These are phyloP conservation scores for Picochlorum sp. DNA, from an alignment of 139 green algal species.

Conservation along the genomic window DNA sequence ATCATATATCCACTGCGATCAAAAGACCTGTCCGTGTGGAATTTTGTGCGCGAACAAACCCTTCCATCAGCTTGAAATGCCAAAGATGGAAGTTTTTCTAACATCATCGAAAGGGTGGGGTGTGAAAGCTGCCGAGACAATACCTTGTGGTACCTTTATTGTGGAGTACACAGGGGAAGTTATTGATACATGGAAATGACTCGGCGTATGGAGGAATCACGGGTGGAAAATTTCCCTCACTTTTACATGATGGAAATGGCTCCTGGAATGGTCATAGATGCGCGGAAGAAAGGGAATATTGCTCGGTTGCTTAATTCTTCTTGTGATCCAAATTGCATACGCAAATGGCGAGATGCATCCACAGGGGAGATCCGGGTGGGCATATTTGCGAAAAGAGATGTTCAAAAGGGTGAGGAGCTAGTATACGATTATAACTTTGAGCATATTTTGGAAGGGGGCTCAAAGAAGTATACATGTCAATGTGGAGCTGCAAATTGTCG, in stretches of 20 bases:
- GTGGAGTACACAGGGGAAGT: conserved; percentile 80
- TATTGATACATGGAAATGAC: conserved; percentile 43
- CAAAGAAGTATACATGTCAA: conserved; percentile 46
- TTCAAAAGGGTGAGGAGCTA: conserved; percentile 66
- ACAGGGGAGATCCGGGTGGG: conserved; percentile 46
- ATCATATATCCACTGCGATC: conserved; percentile 68
- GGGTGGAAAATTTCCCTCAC: conserved; percentile 42
- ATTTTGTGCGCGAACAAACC: conserved; percentile 65
- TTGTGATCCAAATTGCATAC: conserved; percentile 84
- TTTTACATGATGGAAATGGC: conserved; percentile 87
- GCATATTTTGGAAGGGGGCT: conserved; percentile 22
- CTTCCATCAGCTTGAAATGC: conserved; percentile 55
- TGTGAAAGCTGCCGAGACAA: conserved; percentile 40
- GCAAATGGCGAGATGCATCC: conserved; percentile 69
- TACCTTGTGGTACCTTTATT: conserved; percentile 59
- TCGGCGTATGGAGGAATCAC: conserved; percentile 51
- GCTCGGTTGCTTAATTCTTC: conserved; percentile 76
- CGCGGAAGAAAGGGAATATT: conserved; percentile 59
- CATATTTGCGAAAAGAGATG: conserved; percentile 41
- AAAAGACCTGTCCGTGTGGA: conserved; percentile 61
- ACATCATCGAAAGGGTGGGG: conserved; percentile 66
- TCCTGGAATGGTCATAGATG: conserved; percentile 70
- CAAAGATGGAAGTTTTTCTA: conserved; percentile 59
- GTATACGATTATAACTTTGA: conserved; percentile 81
- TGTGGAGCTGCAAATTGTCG: conserved; percentile 79